Base-by-base conservation (phyloP, 2,329 filamentous ascomycete species). In the Didymosphaeria variabile region DNA sequence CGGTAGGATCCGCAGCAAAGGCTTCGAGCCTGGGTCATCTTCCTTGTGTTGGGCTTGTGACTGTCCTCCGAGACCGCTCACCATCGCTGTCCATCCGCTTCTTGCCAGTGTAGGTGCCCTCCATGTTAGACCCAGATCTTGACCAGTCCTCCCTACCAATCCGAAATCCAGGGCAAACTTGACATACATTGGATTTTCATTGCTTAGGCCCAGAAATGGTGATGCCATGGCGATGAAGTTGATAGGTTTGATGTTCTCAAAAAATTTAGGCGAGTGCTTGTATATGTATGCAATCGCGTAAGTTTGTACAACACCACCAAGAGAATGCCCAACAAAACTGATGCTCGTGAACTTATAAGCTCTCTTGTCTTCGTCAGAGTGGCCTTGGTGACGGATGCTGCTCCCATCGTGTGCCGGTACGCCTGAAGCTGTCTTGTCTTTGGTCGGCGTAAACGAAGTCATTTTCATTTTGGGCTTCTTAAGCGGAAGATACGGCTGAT, bases 111-210 rank as follows among this genome's bases (percentile, higher is more conserved):
- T 94, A 8, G 94, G 94, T 15, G 94, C 90, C 71, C 93, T 88
- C 95, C 95, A 99, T 0, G 94, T 97, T 63, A 99, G 82, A 23
- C 95, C 95, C 9, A 99, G 84, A 80, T 99, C 95, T 77, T 98
- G 93, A 8, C 95, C 95, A 2, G 95, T 97, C 57, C 94, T 87
- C n/a, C 95, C 95, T 15, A 99, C 94, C 1, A 99, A 85, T 0
- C 95, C 95, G 80, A 98, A 97, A 76, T 99, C 95, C 3, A 99
- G 83, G 0, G 95, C 95, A 77, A 99, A 98, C 72, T 94, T 97
- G 78, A 99, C 92, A 76, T 99, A 99, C 59, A 98, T 85, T 0
- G 95, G 95, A 70, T 99, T 99, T 75, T 99, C 95, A 75, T 99
- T 97, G 78, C 94, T 98, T 40, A 98, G 82, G 0, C 94, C 94